Evolutionary conservation across 83 land plant species (phyloP), one percentile per base, ranked within the genome.

Genomic region (Picea engelmannii): DNA sequence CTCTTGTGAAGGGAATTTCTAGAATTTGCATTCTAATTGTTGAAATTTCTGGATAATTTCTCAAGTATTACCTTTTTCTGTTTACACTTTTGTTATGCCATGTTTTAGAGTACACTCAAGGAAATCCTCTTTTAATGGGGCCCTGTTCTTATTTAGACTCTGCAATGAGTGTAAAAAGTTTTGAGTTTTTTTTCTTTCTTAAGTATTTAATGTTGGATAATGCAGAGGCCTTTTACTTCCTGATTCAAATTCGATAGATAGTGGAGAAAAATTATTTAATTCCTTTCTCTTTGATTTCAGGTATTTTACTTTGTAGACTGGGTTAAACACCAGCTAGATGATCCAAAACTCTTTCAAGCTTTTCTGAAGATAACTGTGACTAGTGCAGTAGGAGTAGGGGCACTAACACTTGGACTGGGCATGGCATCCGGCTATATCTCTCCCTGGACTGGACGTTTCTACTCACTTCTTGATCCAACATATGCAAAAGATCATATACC

Each of bases 401-500:
- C 82, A 25, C 82, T 96, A 78, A 97, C 97, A 21, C 88, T 98
- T 77, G 93, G 92, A 70, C 79, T 98, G 65, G 99, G 99, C 44
- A 94, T 87, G 85, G 99, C 96, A 47, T 94, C 99, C 47, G 99
- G 99, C 13, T 98, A 98, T 80, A 98, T 98, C 44, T 98, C 99
- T 75, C 99, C 99, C 64, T 98, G 99, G 99, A 98, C 99, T n/a
- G 99, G 99, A 17, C 86, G 99, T 71, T 98, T 98, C 87, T 98
- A 98, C 82, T 98, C 99, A 12, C 85, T 98, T 68, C 88, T 98
- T 60, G 99, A 98, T 84, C 99, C 99, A 78, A 98, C 99, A 24
- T 98, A 98, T 91, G 99, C 99, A 66, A 98, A 98, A 86, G 99
- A 96, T 80, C 93, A 98, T 83, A 98, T 98, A 24, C 99, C 99